Percentiles rank a stretch among this genome's conserved stretches.
Conservation (phyloP, 805 yeast species). For the Hanseniaspora pseudoguilliermondii region DNA sequence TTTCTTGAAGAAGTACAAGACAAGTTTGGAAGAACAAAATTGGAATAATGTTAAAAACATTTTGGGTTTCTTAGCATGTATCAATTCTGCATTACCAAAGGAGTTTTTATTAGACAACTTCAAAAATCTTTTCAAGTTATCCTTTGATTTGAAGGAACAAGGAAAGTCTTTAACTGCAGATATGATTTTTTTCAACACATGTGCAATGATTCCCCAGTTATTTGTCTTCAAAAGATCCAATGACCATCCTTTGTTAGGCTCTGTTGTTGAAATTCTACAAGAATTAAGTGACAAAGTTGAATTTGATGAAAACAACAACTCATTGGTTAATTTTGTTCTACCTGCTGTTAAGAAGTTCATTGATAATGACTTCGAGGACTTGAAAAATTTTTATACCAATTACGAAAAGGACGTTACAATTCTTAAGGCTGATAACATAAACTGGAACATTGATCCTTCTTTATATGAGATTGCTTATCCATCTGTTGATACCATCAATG, state of each 20-base stretch:
- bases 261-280: not conserved
- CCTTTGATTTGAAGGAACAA: slow-evolving; percentile 43
- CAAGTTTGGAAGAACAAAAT: slow-evolving; percentile 17
- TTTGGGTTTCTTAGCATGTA: slow-evolving; percentile 54
- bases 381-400: slow-evolving; percentile 31
- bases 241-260: slow-evolving; percentile 9
- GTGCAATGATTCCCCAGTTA: slow-evolving; percentile 54
- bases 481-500: slow-evolving; percentile 12
- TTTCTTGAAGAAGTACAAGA: slow-evolving; percentile 51
- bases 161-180: slow-evolving; percentile 41
- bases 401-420: slow-evolving; percentile 17
- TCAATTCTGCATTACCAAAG: slow-evolving; percentile 48
- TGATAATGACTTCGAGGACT: slow-evolving; percentile 32
- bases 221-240: slow-evolving; percentile 30
- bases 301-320: slow-evolving; percentile 6
- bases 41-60: slow-evolving; percentile 63
- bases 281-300: slow-evolving; percentile 16
- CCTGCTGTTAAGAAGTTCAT: slow-evolving; percentile 36
- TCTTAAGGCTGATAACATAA: slow-evolving; percentile 1
- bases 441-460: slow-evolving; percentile 14
- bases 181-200: slow-evolving; percentile 48
- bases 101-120: slow-evolving; percentile 39
- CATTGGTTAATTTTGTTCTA: slow-evolving; percentile 27
- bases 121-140: slow-evolving; percentile 39
- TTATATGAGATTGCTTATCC: slow-evolving; percentile 12